Conservation (phyloP, 2,329 filamentous ascomycete genomes). For the Fusarium sp. region DNA sequence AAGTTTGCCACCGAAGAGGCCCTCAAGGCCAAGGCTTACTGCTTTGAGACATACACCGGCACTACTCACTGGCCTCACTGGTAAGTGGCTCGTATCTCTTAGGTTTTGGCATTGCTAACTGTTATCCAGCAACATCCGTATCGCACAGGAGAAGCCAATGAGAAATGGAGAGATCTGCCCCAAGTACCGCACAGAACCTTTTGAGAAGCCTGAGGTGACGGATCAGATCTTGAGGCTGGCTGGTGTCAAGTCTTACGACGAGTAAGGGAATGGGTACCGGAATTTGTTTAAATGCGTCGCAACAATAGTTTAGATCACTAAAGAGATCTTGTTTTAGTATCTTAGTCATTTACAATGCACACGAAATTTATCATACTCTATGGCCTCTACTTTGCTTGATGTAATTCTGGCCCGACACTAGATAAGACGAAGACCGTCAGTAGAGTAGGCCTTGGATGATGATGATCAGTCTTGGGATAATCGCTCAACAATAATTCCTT, state of each 20-base stretch:
- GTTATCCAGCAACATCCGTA: conserved; percentile 21
- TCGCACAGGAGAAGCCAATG: conserved; percentile 39
- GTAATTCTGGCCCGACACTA: neutral
- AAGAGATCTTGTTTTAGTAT: conserved; percentile 2
- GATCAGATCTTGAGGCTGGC: conserved; percentile 33
- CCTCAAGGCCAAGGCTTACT: neutral
- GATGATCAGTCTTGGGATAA: neutral
- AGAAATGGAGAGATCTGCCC: conserved; percentile 34
- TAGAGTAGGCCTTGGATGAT: neutral
- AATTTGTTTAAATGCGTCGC: neutral
- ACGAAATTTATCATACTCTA: neutral
- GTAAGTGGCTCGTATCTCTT: neutral
- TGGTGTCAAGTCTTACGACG: conserved; percentile 36
- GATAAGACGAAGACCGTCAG: too few relatives aligned
- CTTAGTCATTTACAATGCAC: neutral
- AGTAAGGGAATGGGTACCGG: neutral
- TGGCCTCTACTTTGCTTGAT: neutral
- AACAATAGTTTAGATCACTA: neutral
- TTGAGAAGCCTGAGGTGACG: conserved; percentile 36
- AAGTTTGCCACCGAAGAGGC: conserved; percentile 21
- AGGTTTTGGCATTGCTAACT: neutral
- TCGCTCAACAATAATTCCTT: neutral
- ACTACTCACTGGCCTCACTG: conserved; percentile 20
- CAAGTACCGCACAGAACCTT: conserved; percentile 39
- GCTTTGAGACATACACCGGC: neutral